Conservation (phyloP, 768 basidiomycete species). For the Pilatotrama ljubarskyi region DNA sequence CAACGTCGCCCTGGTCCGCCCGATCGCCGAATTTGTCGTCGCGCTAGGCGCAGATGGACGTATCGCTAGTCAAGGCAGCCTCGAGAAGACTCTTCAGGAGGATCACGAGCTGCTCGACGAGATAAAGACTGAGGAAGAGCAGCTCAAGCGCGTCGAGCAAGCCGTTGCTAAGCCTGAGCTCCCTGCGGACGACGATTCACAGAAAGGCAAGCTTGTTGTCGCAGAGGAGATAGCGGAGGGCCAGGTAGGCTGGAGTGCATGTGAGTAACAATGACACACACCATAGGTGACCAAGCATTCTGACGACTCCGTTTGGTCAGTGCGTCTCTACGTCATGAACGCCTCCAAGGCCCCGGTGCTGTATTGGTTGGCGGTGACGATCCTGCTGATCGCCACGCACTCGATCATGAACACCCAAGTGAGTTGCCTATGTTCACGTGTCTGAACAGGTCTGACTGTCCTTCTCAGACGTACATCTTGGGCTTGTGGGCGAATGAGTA, state of each 20-base stretch:
- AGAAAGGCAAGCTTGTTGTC: conserved; percentile 58
- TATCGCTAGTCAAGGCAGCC: conserved; percentile 47
- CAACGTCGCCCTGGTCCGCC: conserved; percentile 52
- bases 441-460: conserved; percentile 29
- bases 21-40: conserved; percentile 58
- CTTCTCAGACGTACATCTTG: conserved; percentile 42
- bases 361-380: conserved; percentile 1
- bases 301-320: conserved; percentile 24
- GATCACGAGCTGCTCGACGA: conserved; percentile 38
- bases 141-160: conserved; percentile 31
- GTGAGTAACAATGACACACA: conserved; percentile 32
- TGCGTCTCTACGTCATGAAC: conserved; percentile 30
- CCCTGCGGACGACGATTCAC: conserved; percentile 14
- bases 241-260: conserved; percentile 51
- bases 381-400: conserved; percentile 26
- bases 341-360: conserved; percentile 8
- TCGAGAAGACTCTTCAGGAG: conserved; percentile 47
- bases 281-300: no score
- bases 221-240: conserved; percentile 65
- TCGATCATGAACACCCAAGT: conserved; percentile 12
- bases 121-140: conserved; percentile 23
- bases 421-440: background rate
- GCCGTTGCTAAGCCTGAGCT: conserved; percentile 24
- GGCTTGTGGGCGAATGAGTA: conserved; percentile 50
- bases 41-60: conserved; percentile 56